Base-by-base conservation (phyloP, 192 early-diverging fungal genomes). In the Martensiomyces pterosporus region DNA sequence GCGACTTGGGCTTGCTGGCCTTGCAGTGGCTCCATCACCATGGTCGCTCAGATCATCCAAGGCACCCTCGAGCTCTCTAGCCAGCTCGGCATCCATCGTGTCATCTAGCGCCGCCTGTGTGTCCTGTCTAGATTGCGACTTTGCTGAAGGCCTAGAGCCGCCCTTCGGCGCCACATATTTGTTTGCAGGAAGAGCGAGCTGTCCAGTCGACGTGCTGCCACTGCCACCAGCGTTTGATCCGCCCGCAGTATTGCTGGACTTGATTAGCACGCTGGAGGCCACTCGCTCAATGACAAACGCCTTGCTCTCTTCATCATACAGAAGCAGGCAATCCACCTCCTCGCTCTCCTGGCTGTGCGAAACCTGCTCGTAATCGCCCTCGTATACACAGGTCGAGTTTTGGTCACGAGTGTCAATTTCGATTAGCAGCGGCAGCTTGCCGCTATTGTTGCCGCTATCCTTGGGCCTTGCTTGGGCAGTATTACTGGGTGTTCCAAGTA, bases 41-140 rank as follows among this genome's bases (percentile, higher is more conserved):
- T 29, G 40, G 42, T 73, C 54, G 17, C 55, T 60, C 39, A n/a
- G 56, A 12, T 72, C 57, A 41, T 52, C 48, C 9, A 73, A 47
- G 52, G 66, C 62, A 6, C 55, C 70, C 32, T 73, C 70, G 4
- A 73, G 48, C 39, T 73, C 70, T 47, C 62, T 65, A 6, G 70
- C 70, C 37, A 73, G 51, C 43, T 49, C 63, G 14, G 61, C 63
- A 13, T 73, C 70, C 0, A 52, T 39, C 6, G 48, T 50, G 24
- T 64, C 68, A 16, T 72, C 68, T 32, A 32, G 29, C 29, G 6
- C 12, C 12, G 29, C 29, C 29, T 32, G 5, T 32, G 29, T 5
- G 29, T 12, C 12, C 12, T 32, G 29, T 5, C 29, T 32, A 8
- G 5, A 12, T 5, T 32, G 5, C 29, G 5, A 32, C 29, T 32